These are phyloP conservation scores for Aspergillus spinulosporus DNA, from an alignment of 2,329 filamentous ascomycete species.

Conservation along the genomic window DNA sequence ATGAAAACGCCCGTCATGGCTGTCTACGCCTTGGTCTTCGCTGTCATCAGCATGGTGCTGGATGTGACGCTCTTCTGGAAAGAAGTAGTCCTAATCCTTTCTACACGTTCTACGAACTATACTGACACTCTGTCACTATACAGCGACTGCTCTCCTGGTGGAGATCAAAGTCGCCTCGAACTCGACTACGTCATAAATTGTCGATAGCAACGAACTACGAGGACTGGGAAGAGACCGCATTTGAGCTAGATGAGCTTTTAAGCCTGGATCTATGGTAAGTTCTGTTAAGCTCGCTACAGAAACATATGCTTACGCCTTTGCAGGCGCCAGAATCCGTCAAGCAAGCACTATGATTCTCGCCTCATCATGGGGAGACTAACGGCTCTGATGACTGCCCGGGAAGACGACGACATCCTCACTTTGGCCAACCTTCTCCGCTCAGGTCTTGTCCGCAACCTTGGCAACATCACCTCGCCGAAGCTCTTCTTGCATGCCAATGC, in stretches of 20 bases:
- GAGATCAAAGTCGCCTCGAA: constrained; percentile 62
- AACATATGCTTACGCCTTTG: neutral
- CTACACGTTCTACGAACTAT: neutral
- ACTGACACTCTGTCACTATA: constrained; percentile 5
- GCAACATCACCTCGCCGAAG: constrained; percentile 79
- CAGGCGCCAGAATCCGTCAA: constrained; percentile 79
- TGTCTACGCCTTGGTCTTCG: constrained; percentile 32
- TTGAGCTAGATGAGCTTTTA: constrained; percentile 78
- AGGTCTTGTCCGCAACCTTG: constrained; percentile 77
- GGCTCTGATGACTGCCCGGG: constrained; percentile 67
- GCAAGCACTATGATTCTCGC: constrained; percentile 80
- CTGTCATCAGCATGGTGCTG: constrained; percentile 58
- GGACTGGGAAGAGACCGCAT: constrained; percentile 83
- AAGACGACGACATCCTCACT: constrained; percentile 71
- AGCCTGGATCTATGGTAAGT: constrained; percentile 74
- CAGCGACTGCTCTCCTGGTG: constrained; percentile 67
- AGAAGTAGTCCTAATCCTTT: constrained; percentile 47
- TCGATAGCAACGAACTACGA: constrained; percentile 70
- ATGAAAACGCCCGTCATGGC: constrained; percentile 28
- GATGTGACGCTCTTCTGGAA: constrained; percentile 66
- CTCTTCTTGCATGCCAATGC: constrained; percentile 84
- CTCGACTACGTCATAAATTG: constrained; percentile 66
- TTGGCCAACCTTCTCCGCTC: constrained; percentile 79
- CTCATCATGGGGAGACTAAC: constrained; percentile 77
- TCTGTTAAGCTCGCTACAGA: neutral